These are phyloP conservation scores for Aspergillus hiratsukae DNA, from an alignment of 2,329 filamentous ascomycete genomes.

Conservation along the genomic window DNA sequence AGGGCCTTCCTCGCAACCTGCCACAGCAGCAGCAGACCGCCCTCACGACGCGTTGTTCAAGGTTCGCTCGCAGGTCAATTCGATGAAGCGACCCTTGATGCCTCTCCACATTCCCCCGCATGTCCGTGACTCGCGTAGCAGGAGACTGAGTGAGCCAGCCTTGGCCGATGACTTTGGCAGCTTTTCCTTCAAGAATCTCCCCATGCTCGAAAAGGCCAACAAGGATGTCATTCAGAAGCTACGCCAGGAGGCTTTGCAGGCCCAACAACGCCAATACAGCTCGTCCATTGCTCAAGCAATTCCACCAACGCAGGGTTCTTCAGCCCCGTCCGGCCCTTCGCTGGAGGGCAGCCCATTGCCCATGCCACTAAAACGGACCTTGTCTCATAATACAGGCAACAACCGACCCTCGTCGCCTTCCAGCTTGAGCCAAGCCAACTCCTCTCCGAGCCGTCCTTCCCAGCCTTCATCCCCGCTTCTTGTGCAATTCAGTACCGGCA, in stretches of 20 bases:
- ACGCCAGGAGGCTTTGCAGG: conserved; percentile 80
- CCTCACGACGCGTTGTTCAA: conserved; percentile 92
- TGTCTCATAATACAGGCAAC: conserved; percentile 74
- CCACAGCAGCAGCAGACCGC: conserved; percentile 69
- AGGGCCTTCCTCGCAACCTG: conserved; percentile 69
- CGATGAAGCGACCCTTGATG: conserved; percentile 87
- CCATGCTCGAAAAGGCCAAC: conserved; percentile 94
- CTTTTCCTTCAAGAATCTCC: conserved; percentile 95
- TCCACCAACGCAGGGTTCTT: conserved; percentile 11
- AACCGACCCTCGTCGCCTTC: conserved; percentile 86
- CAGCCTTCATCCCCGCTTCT: conserved; percentile 84
- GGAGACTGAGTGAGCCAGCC: conserved; percentile 85
- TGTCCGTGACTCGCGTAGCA: conserved; percentile 82
- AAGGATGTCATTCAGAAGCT: conserved; percentile 98
- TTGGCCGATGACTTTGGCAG: conserved; percentile 89
- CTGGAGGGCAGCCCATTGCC: conserved; percentile 83
- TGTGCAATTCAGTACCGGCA: conserved; percentile 89
- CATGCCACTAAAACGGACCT: conserved; percentile 72
- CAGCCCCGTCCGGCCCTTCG: conserved; percentile 54
- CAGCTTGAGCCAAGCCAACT: conserved; percentile 69
- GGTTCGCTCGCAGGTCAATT: conserved; percentile 79
- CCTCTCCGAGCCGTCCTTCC: conserved; percentile 82
- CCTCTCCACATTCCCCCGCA: conserved; percentile 94
- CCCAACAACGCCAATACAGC: conserved; percentile 50
- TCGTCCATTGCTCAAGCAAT: conserved; percentile 22